Evolutionary conservation across 768 basidiomycete species (phyloP).

Genomic region (Trametes gibbosa): DNA sequence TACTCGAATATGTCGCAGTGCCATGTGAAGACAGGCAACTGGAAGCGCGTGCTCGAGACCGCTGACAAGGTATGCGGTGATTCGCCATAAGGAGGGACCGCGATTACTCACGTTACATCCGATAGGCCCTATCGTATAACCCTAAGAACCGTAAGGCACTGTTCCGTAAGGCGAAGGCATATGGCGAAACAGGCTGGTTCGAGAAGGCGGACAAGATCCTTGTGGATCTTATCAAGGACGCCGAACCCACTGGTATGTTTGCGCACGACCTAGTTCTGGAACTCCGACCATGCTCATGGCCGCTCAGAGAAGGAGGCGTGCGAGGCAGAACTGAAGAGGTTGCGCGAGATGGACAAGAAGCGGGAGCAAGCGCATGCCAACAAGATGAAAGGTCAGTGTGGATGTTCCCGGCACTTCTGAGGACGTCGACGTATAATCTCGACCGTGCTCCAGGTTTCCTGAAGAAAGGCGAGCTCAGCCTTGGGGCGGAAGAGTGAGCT

Average conservation of each 20-base stretch:
- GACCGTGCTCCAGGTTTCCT: constrained; percentile 45
- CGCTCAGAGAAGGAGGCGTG: constrained; percentile 44
- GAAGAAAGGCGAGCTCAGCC: constrained; percentile 29
- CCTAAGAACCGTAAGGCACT: constrained; percentile 74
- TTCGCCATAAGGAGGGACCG: too few species aligned
- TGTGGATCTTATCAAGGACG: constrained; percentile 61
- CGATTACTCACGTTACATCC: too few species aligned
- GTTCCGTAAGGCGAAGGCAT: constrained; percentile 78
- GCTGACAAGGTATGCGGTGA: constrained; percentile 62
- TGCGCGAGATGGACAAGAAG: constrained; percentile 63
- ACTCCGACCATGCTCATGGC: background rate
- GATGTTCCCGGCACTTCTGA: background rate
- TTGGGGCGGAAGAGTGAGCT: background rate
- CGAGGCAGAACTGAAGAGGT: constrained; percentile 60
- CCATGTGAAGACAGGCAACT: constrained; percentile 77
- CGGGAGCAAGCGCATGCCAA: constrained; percentile 62
- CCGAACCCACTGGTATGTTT: constrained; percentile 35
- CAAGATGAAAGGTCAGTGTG: constrained; percentile 64
- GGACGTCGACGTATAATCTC: background rate
- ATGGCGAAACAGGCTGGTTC: constrained; percentile 72
- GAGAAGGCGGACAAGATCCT: constrained; percentile 70
- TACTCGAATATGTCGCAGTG: constrained; percentile 86
- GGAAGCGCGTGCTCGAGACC: constrained; percentile 76
- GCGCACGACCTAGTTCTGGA: background rate
- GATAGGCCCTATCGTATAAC: constrained; percentile 72